Evolutionary conservation across 768 basidiomycete genomes (phyloP).

Genomic region (Mycena alexandri): DNA sequence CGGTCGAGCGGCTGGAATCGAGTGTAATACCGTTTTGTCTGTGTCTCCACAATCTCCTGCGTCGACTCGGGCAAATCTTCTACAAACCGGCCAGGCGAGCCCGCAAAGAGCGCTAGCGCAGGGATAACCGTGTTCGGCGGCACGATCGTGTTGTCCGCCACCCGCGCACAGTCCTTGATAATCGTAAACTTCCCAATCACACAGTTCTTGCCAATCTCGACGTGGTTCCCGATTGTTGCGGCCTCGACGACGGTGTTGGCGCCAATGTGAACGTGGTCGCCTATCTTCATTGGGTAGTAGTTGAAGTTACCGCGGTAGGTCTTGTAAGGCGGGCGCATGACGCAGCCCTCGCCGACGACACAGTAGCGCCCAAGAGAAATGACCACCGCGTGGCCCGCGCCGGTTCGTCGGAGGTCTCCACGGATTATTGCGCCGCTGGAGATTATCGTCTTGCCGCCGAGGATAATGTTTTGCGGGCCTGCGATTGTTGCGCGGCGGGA

Average conservation of each 20-base stretch:
- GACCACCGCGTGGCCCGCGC: constrained; percentile 93
- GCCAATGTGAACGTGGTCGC: constrained; percentile 95
- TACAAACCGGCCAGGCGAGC: constrained; percentile 89
- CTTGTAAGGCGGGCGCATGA: constrained; percentile 92
- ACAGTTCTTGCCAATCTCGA: constrained; percentile 95
- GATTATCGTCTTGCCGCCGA: constrained; percentile 97
- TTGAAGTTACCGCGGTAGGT: constrained; percentile 93
- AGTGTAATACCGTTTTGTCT: constrained; percentile 88
- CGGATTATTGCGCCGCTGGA: constrained; percentile 91
- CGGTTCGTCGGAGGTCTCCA: constrained; percentile 91
- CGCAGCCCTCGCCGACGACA: constrained; percentile 88
- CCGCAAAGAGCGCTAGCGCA: constrained; percentile 85
- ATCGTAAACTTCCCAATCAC: constrained; percentile 97
- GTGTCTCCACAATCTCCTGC: constrained; percentile 89
- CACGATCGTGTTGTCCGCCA: constrained; percentile 90
- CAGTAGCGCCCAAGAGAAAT: constrained; percentile 96
- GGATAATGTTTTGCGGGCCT: constrained; percentile 96
- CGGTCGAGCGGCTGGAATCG: constrained; percentile 78
- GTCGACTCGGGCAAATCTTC: constrained; percentile 94
- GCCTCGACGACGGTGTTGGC: constrained; percentile 93
- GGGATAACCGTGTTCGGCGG: constrained; percentile 95
- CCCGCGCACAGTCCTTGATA: constrained; percentile 94
- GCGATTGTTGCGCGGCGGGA: constrained; percentile 91
- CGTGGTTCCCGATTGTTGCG: constrained; percentile 92
- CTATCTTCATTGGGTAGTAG: constrained; percentile 98